These are phyloP conservation scores for Dothideomycetes sp. DNA, from an alignment of 2,329 filamentous ascomycete species.

Conservation along the genomic window DNA sequence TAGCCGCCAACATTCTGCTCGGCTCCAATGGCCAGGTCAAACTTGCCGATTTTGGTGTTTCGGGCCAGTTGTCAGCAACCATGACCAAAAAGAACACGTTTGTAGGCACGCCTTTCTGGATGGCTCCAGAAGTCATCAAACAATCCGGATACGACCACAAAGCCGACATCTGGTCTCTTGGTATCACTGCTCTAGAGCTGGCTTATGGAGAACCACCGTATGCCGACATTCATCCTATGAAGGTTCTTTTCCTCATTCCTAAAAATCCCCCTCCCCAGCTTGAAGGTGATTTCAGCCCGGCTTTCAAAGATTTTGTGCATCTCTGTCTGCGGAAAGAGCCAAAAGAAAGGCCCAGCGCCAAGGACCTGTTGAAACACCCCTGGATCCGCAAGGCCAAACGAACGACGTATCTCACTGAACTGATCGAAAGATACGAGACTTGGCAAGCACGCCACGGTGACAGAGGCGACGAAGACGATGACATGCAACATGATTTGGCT, in stretches of 20 bases:
- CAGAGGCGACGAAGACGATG: conserved; percentile 54
- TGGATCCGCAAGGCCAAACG: conserved; percentile 90
- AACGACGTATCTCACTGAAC: conserved; percentile 89
- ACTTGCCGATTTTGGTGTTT: conserved; percentile 93
- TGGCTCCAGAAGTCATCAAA: conserved; percentile 98
- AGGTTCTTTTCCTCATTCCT: conserved; percentile 90
- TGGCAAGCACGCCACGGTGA: conserved; percentile 77
- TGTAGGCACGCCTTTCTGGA: conserved; percentile 97
- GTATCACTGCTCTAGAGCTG: conserved; percentile 86
- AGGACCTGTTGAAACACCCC: conserved; percentile 76
- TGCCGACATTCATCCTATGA: conserved; percentile 96
- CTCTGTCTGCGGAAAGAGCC: conserved; percentile 82
- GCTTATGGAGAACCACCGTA: conserved; percentile 90
- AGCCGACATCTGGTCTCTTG: conserved; percentile 94
- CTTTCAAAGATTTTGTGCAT: conserved; percentile 44
- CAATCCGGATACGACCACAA: conserved; percentile 97
- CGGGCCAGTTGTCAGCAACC: conserved; percentile 87
- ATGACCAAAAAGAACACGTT: conserved; percentile 99
- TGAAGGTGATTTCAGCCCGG: conserved; percentile 36
- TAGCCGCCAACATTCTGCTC: conserved; percentile 87
- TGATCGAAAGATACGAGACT: conserved; percentile 82
- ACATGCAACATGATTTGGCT: conserved; percentile 43
- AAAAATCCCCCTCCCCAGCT: conserved; percentile 77
- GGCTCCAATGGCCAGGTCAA: conserved; percentile 91
- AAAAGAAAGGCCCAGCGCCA: conserved; percentile 75